A percentile compares a stretch with the other conserved stretches of the same genome.
These are phyloP conservation scores for Nemania bipapillata DNA, from an alignment of 2,329 filamentous ascomycete genomes.

Conservation along the genomic window DNA sequence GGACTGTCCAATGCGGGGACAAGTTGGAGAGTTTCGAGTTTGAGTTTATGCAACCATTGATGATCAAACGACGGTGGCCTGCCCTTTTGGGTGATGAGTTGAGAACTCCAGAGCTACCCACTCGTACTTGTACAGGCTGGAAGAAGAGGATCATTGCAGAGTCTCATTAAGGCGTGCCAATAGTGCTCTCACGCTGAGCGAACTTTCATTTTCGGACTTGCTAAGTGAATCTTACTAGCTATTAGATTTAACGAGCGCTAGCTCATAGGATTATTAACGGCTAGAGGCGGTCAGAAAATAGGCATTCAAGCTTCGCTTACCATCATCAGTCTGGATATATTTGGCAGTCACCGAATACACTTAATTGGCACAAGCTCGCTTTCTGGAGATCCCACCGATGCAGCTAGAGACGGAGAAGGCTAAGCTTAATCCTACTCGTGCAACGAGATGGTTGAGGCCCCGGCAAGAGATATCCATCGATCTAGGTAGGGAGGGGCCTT, in stretches of 20 bases:
- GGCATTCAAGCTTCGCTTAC: slow-evolving; percentile 17
- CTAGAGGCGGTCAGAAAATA: slow-evolving; percentile 1
- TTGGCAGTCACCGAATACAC: neutral
- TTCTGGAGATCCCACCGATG: neutral
- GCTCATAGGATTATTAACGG: neutral
- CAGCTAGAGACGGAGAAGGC: neutral
- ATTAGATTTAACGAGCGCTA: neutral
- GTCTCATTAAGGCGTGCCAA: slow-evolving; percentile 20
- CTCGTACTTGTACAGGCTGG: too few relatives aligned
- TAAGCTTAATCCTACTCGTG: neutral
- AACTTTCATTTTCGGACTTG: slow-evolving; percentile 15
- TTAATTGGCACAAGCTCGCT: neutral
- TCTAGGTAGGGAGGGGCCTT: neutral
- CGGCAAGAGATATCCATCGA: neutral
- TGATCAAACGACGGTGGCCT: slow-evolving; percentile 48
- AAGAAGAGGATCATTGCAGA: slow-evolving; percentile 25
- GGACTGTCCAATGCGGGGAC: slow-evolving; percentile 5
- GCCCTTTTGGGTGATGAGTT: slow-evolving; percentile 37
- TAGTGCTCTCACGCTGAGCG: slow-evolving; percentile 30
- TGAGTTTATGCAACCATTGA: slow-evolving; percentile 49
- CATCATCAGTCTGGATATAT: neutral
- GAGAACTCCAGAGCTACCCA: slow-evolving; percentile 27
- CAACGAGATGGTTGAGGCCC: neutral
- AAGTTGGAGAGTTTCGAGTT: slow-evolving; percentile 46
- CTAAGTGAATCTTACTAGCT: neutral